These are phyloP conservation scores for Salix viminalis DNA, from an alignment of 345 rosid species.

Conservation along the genomic window DNA sequence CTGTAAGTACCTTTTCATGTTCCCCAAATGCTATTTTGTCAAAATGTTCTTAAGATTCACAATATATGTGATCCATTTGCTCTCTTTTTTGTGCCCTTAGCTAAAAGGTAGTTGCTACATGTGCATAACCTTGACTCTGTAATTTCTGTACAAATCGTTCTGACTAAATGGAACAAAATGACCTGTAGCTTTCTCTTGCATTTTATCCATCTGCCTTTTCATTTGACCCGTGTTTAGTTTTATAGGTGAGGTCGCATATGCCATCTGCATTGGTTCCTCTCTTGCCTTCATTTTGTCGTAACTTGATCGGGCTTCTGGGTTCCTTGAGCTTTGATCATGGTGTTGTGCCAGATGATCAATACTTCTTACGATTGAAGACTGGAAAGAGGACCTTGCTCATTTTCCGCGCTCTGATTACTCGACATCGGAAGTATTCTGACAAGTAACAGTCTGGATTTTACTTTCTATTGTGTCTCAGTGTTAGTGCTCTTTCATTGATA, in stretches of 20 bases:
- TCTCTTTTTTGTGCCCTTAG: not conserved
- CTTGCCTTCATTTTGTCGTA: conserved; percentile 48
- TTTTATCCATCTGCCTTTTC: conserved; percentile 16
- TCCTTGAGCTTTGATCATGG: conserved; percentile 53
- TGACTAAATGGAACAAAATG: not conserved
- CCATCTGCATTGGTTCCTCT: conserved; percentile 61
- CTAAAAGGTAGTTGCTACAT: not conserved
- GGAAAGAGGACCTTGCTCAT: conserved; percentile 77
- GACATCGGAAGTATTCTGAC: conserved; percentile 78
- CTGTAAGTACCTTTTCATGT: conserved; percentile 47
- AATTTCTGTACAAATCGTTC: not conserved
- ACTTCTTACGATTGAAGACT: conserved; percentile 51
- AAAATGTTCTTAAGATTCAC: not conserved
- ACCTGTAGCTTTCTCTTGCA: conserved; percentile 13
- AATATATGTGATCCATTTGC: not conserved
- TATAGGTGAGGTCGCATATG: conserved; percentile 78
- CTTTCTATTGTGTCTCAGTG: not conserved
- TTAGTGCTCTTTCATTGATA: not conserved
- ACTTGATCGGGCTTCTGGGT: conserved; percentile 55
- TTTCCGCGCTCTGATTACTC: conserved; percentile 63
- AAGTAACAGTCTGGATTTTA: conserved; percentile 40
- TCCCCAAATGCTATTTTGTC: not conserved
- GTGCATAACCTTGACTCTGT: not conserved
- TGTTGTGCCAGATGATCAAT: conserved; percentile 36
- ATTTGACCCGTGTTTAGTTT: conserved; percentile 31